phyloP scores from a whole-genome alignment of 2,329 filamentous ascomycete genomes.

The Fusarium ambrosium region DNA sequence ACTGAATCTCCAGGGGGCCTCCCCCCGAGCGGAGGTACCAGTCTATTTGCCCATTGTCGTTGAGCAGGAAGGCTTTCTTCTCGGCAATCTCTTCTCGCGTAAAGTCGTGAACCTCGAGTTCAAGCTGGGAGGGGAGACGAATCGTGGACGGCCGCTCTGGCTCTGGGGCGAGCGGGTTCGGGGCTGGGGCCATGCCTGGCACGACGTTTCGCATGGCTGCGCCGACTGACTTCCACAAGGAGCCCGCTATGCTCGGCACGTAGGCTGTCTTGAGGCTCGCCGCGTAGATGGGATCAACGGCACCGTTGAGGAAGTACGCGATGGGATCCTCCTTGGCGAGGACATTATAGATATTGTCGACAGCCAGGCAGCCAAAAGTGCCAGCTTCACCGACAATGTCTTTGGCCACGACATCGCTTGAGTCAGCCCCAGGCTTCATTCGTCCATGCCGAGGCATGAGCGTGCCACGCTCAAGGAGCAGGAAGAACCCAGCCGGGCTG shows the following conservation, averaged over 20 bases:
- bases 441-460: conserved; percentile 83
- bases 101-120: conserved; percentile 96
- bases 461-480: conserved; percentile 81
- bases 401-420: conserved; percentile 67
- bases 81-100: conserved; percentile 92
- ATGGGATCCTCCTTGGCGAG: conserved; percentile 81
- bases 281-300: conserved; percentile 86
- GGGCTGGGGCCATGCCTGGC: conserved; percentile 61
- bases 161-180: conserved; percentile 48
- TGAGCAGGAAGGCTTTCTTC: conserved; percentile 86
- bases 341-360: conserved; percentile 97
- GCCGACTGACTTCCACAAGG: conserved; percentile 74
- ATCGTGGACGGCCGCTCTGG: conserved; percentile 55
- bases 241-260: conserved; percentile 79
- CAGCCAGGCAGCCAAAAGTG: conserved; percentile 88
- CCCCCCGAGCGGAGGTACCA: conserved; percentile 87
- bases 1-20: conserved; percentile 93
- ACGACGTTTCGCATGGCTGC: conserved; percentile 74
- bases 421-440: conserved; percentile 80
- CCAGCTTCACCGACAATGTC: conserved; percentile 83
- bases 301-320: conserved; percentile 91
- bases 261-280: conserved; percentile 81
- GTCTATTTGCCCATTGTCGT: conserved; percentile 97
- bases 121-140: conserved; percentile 76
- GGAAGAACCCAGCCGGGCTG: conserved; percentile 92